phyloP scores from a whole-genome alignment of 768 basidiomycete genomes.

The Agaricus subrufescens region DNA sequence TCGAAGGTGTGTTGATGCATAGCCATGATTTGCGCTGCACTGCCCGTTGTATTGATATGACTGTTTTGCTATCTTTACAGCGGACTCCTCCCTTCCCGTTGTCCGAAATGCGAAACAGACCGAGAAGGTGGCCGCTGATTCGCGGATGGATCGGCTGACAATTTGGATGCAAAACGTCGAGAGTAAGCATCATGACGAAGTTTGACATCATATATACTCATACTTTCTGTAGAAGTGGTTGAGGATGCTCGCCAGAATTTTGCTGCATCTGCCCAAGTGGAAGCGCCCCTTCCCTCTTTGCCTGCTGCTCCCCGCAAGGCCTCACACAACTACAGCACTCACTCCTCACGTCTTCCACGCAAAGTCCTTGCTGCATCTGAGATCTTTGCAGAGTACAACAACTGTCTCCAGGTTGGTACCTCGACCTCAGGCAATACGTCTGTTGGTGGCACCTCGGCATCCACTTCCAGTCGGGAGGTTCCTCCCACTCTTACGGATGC shows the following conservation, averaged over 20 bases:
- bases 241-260: constrained; percentile 79
- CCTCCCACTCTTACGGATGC: constrained; percentile 3
- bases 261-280: constrained; percentile 44
- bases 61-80: constrained; percentile 16
- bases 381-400: constrained; percentile 55
- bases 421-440: constrained; percentile 21
- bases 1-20: constrained; percentile 27
- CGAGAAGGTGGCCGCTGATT: constrained; percentile 50
- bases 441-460: constrained; percentile 22
- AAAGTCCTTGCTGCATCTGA: constrained; percentile 62
- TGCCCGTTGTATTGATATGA: constrained; percentile 17
- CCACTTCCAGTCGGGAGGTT: constrained; percentile 17
- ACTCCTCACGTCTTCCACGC: constrained; percentile 55
- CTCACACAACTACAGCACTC: constrained; percentile 36
- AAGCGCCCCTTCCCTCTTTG: constrained; percentile 53
- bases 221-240: constrained; percentile 57
- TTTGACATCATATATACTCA: not conserved
- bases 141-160: constrained; percentile 62
- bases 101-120: constrained; percentile 49
- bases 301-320: constrained; percentile 54
- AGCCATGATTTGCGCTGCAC: constrained; percentile 30
- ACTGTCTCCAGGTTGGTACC: constrained; percentile 25
- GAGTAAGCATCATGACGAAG: constrained; percentile 44
- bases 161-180: constrained; percentile 83
- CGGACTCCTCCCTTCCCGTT: constrained; percentile 48